Evolutionary conservation across 1,284 basidiomycete species (phyloP), one percentile per base, ranked within the genome.

Genomic region (Cystobasidium pallidum): DNA sequence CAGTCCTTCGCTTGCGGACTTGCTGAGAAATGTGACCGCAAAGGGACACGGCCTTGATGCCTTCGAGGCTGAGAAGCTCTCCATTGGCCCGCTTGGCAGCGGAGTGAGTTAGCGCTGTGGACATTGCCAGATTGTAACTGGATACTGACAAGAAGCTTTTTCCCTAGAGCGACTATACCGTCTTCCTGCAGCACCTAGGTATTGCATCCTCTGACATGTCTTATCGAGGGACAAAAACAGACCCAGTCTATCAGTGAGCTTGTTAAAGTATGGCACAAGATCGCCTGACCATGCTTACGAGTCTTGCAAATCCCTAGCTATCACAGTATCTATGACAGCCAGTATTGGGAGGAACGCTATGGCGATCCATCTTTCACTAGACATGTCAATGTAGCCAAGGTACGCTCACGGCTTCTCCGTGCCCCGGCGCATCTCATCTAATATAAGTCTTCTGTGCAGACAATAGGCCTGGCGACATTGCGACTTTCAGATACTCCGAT

Each of bases 1-100:
- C 3, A 90, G 89, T 0, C 91, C 92, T 21, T 92, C 91, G 0
- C 86, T 98, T 1, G 88, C 90, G 0, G 86, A 89, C 75, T 82
- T 95, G 24, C 84, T 96, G 63, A 85, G 85, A 58, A 79, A 85
- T 54, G 86, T 86, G 0, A 91, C 91, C 0, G 81, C 77, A 19
- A 78, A 82, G 64, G 67, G 45, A 49, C 57, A 59, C 28, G 67
- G 19, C 21, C 73, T 8, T 26, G 6, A 28, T 1, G 26, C 47
- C 26, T 66, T 74, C 17, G 15, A 17, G 2, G 52, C 39, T 11
- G 1, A 63, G 28, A 26, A 51, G 74, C n/a, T 78, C 75, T 4
- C 75, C 79, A 64, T 71, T 24, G 68, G 68, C 8, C 68, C 68
- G 2, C 61, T 71, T 4, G 68, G 68, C 26, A 71, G 54, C 76